phyloP scores from a whole-genome alignment of 352 stramenopile genomes.

The Phytophthora tubulina region DNA sequence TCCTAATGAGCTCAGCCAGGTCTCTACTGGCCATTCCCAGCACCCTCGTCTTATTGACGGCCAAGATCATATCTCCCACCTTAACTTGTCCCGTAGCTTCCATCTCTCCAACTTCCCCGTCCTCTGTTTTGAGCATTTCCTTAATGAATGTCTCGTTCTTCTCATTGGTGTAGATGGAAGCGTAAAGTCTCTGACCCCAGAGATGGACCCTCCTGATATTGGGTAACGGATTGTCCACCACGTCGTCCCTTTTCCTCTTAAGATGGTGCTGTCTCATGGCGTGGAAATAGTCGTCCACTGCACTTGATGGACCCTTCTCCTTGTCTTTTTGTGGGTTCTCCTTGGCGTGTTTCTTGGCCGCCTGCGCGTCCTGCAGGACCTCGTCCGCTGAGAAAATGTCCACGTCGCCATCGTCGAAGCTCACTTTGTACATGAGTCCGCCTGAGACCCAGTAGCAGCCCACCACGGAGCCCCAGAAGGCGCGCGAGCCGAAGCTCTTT shows the following conservation, averaged over 20 bases:
- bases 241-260: slow-evolving; percentile 59
- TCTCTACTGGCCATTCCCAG: slow-evolving; percentile 48
- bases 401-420: slow-evolving; percentile 86
- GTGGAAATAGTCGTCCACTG: slow-evolving; percentile 33
- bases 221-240: neutral
- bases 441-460: slow-evolving; percentile 61
- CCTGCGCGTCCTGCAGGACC: slow-evolving; percentile 56
- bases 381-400: slow-evolving; percentile 73
- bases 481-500: slow-evolving; percentile 73
- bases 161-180: slow-evolving; percentile 68
- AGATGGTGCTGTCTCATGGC: slow-evolving; percentile 43
- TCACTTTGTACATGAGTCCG: slow-evolving; percentile 79
- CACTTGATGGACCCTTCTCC: slow-evolving; percentile 4
- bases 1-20: slow-evolving; percentile 66
- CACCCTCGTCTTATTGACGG: slow-evolving; percentile 48
- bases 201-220: slow-evolving; percentile 49
- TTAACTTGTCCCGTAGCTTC: slow-evolving; percentile 62
- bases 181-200: slow-evolving; percentile 72
- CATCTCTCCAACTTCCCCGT: slow-evolving; percentile 66
- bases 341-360: slow-evolving; percentile 34
- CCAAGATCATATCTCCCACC: slow-evolving; percentile 64
- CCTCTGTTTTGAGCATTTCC: slow-evolving; percentile 58
- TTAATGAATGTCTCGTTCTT: slow-evolving; percentile 60
- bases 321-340: slow-evolving; percentile 38
- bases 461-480: slow-evolving; percentile 77